phyloP scores from a whole-genome alignment of 345 rosid genomes.

The Salix brachista region DNA sequence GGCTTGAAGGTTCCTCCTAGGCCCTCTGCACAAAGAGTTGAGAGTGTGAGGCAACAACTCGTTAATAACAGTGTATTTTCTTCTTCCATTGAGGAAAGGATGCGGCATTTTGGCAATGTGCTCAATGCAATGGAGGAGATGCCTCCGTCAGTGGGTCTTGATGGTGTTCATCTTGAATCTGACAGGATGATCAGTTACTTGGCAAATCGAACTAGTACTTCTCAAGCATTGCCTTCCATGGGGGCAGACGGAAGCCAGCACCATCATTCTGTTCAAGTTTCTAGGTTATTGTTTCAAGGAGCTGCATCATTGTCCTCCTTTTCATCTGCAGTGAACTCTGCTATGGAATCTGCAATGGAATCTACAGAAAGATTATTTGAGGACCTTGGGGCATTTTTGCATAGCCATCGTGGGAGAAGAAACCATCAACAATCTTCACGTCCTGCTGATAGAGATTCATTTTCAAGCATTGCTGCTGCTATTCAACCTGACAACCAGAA shows the following conservation, averaged over 20 bases:
- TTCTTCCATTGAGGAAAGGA: slow-evolving; percentile 31
- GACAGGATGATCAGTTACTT: slow-evolving; percentile 17
- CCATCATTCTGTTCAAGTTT: slow-evolving; percentile 22
- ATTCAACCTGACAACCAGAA: slow-evolving; percentile 18
- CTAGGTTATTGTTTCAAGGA: slow-evolving; percentile 26
- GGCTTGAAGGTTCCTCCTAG: slow-evolving; percentile 46
- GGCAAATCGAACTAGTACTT: background rate
- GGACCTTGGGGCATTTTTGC: slow-evolving; percentile 38
- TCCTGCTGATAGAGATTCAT: slow-evolving; percentile 24
- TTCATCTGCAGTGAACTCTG: slow-evolving; percentile 36
- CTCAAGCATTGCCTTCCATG: slow-evolving; percentile 1
- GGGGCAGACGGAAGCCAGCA: slow-evolving; percentile 12
- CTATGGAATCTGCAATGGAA: slow-evolving; percentile 23
- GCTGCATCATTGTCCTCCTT: slow-evolving; percentile 32
- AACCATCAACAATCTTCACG: slow-evolving; percentile 21
- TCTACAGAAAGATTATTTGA: slow-evolving; percentile 33
- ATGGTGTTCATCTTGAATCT: slow-evolving; percentile 8
- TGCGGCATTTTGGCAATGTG: slow-evolving; percentile 33
- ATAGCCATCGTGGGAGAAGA: slow-evolving; percentile 24
- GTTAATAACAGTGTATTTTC: slow-evolving; percentile 25
- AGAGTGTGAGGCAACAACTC: slow-evolving; percentile 46
- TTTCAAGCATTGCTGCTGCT: slow-evolving; percentile 14
- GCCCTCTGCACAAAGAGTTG: slow-evolving; percentile 51
- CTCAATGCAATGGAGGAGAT: slow-evolving; percentile 30
- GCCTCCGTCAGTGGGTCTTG: slow-evolving; percentile 26